phyloP scores from a whole-genome alignment of 2,329 filamentous ascomycete species.

The Claviceps lovelessii region DNA sequence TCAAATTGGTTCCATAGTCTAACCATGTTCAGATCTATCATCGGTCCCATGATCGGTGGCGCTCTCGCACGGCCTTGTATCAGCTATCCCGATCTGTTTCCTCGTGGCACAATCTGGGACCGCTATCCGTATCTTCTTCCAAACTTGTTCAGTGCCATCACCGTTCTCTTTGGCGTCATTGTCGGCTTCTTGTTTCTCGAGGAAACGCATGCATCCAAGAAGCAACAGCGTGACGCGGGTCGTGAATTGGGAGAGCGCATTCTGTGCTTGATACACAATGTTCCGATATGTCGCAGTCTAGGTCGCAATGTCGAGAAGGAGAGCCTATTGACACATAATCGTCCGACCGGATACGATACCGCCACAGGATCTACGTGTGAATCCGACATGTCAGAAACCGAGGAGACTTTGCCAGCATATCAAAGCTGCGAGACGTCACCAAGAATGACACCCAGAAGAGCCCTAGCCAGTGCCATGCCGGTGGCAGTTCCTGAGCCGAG shows the following conservation, averaged over 20 bases:
- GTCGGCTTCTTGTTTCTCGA: conserved; percentile 79
- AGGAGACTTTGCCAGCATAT: conserved; percentile 56
- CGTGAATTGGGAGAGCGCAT: conserved; percentile 64
- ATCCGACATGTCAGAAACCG: conserved; percentile 14
- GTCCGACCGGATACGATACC: conserved; percentile 49
- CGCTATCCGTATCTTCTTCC: conserved; percentile 79
- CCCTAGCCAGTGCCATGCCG: conserved; percentile 9
- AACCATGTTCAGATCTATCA: conserved; percentile 51
- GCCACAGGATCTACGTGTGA: conserved; percentile 8
- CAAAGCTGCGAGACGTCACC: conserved; percentile 44
- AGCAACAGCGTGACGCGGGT: conserved; percentile 59
- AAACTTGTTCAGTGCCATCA: conserved; percentile 75
- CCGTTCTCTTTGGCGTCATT: conserved; percentile 60
- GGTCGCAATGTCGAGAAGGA: conserved; percentile 39
- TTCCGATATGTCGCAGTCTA: conserved; percentile 19
- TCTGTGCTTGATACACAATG: conserved; percentile 26
- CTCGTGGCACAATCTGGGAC: conserved; percentile 64
- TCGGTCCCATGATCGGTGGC: conserved; percentile 84
- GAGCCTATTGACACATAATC: conserved; percentile 48
- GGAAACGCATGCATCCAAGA: conserved; percentile 81
- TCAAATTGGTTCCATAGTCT: neutral
- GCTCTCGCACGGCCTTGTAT: conserved; percentile 74
- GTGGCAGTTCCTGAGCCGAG: neutral
- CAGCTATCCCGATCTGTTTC: conserved; percentile 64
- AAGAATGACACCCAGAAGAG: conserved; percentile 21